Percentiles rank a stretch among this genome's conserved stretches.
phyloP scores from a whole-genome alignment of 768 basidiomycete species.

The Tricholoma furcatifolium region DNA sequence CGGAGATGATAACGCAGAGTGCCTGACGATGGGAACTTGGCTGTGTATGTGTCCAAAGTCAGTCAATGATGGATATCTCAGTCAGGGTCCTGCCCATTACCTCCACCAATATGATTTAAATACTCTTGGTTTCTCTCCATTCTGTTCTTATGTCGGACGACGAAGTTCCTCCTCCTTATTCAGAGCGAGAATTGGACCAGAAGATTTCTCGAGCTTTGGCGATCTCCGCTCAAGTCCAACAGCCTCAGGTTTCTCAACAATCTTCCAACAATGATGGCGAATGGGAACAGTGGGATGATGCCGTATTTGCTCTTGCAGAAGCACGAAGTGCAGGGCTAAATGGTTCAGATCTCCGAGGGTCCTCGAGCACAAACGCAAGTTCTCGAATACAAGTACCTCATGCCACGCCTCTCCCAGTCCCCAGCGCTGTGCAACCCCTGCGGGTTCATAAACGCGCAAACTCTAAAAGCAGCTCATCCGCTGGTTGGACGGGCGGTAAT shows the following conservation, averaged over 20 bases:
- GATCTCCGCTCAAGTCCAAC: constrained; percentile 30
- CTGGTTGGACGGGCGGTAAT: constrained; percentile 10
- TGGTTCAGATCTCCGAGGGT: constrained; percentile 1
- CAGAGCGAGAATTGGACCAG: constrained; percentile 50
- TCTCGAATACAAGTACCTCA: background rate
- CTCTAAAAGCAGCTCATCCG: constrained; percentile 7
- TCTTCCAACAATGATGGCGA: constrained; percentile 32
- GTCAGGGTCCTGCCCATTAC: background rate
- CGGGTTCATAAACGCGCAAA: constrained; percentile 31
- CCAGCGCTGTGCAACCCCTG: constrained; percentile 29
- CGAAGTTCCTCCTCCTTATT: constrained; percentile 42
- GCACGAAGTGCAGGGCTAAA: constrained; percentile 2
- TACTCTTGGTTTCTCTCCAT: constrained; percentile 5
- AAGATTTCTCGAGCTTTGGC: constrained; percentile 45
- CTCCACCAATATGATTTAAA: background rate
- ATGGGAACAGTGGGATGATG: constrained; percentile 53
- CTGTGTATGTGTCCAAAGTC: no score
- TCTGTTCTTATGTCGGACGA: constrained; percentile 16
- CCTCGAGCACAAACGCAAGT: constrained; percentile 4
- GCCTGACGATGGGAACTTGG: no score
- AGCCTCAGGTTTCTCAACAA: constrained; percentile 14
- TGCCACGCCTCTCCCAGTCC: constrained; percentile 8
- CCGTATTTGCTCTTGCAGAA: constrained; percentile 31
- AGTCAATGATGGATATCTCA: no score
- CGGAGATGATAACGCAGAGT: no score